Evolutionary conservation across 2,329 filamentous ascomycete species (phyloP), one percentile per base, ranked within the genome.

Genomic region (Ophiosphaerella herpotricha): DNA sequence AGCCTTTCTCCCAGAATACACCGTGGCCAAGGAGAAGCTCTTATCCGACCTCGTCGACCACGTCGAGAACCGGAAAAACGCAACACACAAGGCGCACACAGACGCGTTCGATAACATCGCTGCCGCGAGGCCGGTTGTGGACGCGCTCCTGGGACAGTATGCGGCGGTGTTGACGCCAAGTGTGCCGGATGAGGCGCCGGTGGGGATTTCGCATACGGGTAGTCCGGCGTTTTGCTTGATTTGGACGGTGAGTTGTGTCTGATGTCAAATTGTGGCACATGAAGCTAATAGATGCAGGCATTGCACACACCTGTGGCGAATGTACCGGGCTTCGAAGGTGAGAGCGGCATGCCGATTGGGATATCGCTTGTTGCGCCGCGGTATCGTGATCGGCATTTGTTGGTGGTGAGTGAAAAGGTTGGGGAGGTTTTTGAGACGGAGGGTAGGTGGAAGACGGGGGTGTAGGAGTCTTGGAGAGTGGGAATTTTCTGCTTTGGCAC

Each of bases 261-360:
- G 6, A 12, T 3, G 2, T 5, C 3, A 2, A n/a, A 13, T 5
- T 9, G 3, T 6, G 6, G 18, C 13, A 9, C 3, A 9, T 18
- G 24, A 6, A 35, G 36, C 47, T 58, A 36, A 58, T 14, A 14
- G 16, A 13, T 2, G 8, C 2, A 54, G 59, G 60, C 58, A 48
- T 67, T 88, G 12, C 85, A 88, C 53, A 80, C 77, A 1, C 85
- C 85, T 0, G 82, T 84, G 0, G 68, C 87, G n/a, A 87, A 88
- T 51, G 67, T 88, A 0, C 84, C 85, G 0, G 85, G 84, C 0
- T 87, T 88, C 56, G 68, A 75, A 31, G 85, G 85, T 0, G 74
- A 74, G 26, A 76, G 81, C 50, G 78, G 75, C 0, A 68, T 88
- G 76, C 86, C 85, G 0, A 77, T 88, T 33, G 85, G 86, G 0